These are phyloP conservation scores for Sclerospora graminicola DNA, from an alignment of 352 stramenopile species.

Conservation along the genomic window DNA sequence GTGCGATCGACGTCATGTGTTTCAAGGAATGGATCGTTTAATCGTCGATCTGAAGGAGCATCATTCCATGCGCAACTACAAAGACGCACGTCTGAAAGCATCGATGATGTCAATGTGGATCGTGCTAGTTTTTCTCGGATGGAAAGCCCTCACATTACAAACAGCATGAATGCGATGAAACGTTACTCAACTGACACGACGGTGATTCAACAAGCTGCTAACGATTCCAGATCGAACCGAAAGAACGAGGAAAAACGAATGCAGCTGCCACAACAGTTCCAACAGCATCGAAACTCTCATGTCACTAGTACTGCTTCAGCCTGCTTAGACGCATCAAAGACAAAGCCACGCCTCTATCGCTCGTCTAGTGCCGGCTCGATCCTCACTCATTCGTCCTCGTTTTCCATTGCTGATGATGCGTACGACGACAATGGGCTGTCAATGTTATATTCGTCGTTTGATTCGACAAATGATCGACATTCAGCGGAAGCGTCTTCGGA, in stretches of 20 bases:
- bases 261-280: slow-evolving; percentile 15
- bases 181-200: slow-evolving; percentile 55
- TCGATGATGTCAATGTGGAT: slow-evolving; percentile 28
- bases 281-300: slow-evolving; percentile 27
- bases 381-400: slow-evolving; percentile 27
- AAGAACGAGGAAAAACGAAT: slow-evolving; percentile 36
- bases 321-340: slow-evolving; percentile 16
- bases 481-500: slow-evolving; percentile 2
- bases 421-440: slow-evolving; percentile 39
- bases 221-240: slow-evolving; percentile 33
- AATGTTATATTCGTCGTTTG: slow-evolving; percentile 21
- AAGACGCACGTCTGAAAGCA: slow-evolving; percentile 25
- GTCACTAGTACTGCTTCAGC: slow-evolving; percentile 26
- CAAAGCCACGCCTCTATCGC: slow-evolving; percentile 26
- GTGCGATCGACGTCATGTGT: slow-evolving; percentile 10
- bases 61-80: slow-evolving; percentile 26
- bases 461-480: slow-evolving; percentile 13
- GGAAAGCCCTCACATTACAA: slow-evolving; percentile 19
- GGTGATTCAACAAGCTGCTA: slow-evolving; percentile 44
- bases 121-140: slow-evolving; percentile 24
- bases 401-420: slow-evolving; percentile 13
- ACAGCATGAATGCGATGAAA: slow-evolving; percentile 44
- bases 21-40: slow-evolving; percentile 26
- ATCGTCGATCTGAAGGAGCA: slow-evolving; percentile 20
- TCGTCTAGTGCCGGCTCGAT: slow-evolving; percentile 65